Evolutionary conservation across 2,329 filamentous ascomycete species (phyloP).

Genomic region (Metarhizium rileyi): DNA sequence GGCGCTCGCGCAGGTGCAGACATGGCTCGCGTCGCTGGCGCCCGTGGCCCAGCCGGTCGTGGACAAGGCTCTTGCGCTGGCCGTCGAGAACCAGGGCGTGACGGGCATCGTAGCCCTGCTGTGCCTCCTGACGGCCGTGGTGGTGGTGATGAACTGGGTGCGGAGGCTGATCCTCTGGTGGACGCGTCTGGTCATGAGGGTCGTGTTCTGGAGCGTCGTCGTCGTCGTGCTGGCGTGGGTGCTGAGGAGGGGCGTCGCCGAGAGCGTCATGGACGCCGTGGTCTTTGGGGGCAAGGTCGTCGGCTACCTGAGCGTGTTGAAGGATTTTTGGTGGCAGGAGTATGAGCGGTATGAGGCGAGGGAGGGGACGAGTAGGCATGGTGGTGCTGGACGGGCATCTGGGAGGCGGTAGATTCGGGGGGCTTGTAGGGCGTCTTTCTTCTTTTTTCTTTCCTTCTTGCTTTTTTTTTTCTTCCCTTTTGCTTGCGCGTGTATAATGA

Average conservation of each 20-base stretch:
- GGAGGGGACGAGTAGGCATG: neutral
- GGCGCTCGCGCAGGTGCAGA: slow-evolving; percentile 19
- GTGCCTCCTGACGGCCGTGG: slow-evolving; percentile 35
- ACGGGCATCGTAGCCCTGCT: slow-evolving; percentile 23
- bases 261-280: slow-evolving; percentile 49
- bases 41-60: slow-evolving; percentile 34
- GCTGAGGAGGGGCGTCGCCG: slow-evolving; percentile 56
- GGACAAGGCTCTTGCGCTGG: slow-evolving; percentile 26
- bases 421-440: neutral
- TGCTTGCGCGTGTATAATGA: no score
- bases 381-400: neutral
- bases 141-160: slow-evolving; percentile 62
- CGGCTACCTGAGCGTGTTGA: slow-evolving; percentile 38
- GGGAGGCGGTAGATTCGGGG: neutral
- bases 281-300: slow-evolving; percentile 32
- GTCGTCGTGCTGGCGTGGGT: slow-evolving; percentile 44
- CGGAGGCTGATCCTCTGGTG: slow-evolving; percentile 68
- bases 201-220: slow-evolving; percentile 56
- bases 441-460: no score
- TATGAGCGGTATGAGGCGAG: slow-evolving; percentile 30
- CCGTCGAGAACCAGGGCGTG: slow-evolving; percentile 25
- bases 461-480: no score
- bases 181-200: slow-evolving; percentile 53
- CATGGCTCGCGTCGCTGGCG: slow-evolving; percentile 21
- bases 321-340: slow-evolving; percentile 46